These are phyloP conservation scores for Mytilinidion resinicola DNA, from an alignment of 495 filamentous ascomycete species.

Conservation along the genomic window DNA sequence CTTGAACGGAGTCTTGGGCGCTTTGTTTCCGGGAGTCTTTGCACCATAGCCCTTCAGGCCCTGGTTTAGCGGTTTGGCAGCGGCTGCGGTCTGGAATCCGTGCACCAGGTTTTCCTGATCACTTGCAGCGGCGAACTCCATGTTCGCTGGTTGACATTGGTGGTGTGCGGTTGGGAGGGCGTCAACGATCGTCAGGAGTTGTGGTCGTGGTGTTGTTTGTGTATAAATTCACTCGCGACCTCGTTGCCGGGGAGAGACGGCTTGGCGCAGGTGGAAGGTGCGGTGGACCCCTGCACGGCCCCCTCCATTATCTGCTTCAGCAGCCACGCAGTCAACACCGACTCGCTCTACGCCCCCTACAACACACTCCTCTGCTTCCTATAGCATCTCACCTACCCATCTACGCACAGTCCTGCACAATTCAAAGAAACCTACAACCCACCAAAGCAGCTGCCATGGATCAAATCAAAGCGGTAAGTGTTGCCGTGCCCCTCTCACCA, in stretches of 20 bases:
- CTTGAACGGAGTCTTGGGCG: constrained; percentile 79
- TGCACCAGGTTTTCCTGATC: constrained; percentile 89
- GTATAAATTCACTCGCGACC: background rate
- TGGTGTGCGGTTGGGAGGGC: constrained; percentile 10
- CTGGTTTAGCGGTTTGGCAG: constrained; percentile 72
- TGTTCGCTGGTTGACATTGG: constrained; percentile 31
- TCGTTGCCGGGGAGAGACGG: background rate
- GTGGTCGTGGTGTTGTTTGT: constrained; percentile 4
- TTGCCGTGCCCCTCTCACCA: too few relatives aligned
- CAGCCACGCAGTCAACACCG: background rate
- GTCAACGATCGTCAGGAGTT: constrained; percentile 8
- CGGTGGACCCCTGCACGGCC: background rate
- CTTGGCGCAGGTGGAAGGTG: constrained; percentile 3
- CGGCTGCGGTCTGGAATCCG: constrained; percentile 66
- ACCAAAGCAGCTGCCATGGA: constrained; percentile 44
- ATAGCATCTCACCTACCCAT: background rate
- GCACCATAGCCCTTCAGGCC: constrained; percentile 54
- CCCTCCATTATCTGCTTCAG: background rate
- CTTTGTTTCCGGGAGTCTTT: constrained; percentile 72
- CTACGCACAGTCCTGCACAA: background rate
- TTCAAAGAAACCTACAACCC: background rate
- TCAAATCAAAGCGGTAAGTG: constrained; percentile 68
- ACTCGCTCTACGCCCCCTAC: background rate
- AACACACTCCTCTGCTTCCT: background rate
- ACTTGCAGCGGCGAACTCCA: constrained; percentile 62